A percentile compares a stretch with the other conserved stretches of the same genome.
phyloP scores from a whole-genome alignment of 2,329 filamentous ascomycete genomes.

The Fusarium paranaense region DNA sequence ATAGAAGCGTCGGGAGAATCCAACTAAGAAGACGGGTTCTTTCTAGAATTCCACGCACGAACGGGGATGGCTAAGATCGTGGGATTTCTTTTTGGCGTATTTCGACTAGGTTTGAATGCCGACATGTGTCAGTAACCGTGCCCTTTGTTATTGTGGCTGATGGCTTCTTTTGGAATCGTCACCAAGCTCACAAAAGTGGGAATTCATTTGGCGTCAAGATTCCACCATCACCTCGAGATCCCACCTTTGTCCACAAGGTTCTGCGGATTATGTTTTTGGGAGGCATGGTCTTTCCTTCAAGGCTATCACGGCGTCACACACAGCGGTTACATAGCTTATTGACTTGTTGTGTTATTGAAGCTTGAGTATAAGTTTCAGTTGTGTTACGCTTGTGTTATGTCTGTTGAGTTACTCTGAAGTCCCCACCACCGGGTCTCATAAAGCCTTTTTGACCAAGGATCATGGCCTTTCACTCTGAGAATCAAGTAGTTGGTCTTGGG shows the following conservation, averaged over 20 bases:
- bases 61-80: background rate
- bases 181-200: no score
- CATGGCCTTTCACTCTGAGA: background rate
- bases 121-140: no score
- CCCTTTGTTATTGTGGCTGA: no score
- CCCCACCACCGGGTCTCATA: background rate
- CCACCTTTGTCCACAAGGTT: background rate
- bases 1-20: background rate
- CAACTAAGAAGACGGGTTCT: background rate
- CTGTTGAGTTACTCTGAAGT: background rate
- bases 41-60: background rate
- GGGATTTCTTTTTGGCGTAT: no score
- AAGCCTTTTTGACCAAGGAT: no score
- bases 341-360: background rate
- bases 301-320: no score
- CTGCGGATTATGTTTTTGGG: background rate
- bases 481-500: no score
- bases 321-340: no score
- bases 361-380: background rate
- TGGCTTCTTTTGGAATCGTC: no score
- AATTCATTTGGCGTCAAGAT: background rate
- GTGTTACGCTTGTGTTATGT: background rate
- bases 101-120: no score
- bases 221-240: background rate
- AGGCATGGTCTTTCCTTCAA: background rate